Conservation (phyloP, 1,284 basidiomycete species). For the Trichosporon ovoides region DNA sequence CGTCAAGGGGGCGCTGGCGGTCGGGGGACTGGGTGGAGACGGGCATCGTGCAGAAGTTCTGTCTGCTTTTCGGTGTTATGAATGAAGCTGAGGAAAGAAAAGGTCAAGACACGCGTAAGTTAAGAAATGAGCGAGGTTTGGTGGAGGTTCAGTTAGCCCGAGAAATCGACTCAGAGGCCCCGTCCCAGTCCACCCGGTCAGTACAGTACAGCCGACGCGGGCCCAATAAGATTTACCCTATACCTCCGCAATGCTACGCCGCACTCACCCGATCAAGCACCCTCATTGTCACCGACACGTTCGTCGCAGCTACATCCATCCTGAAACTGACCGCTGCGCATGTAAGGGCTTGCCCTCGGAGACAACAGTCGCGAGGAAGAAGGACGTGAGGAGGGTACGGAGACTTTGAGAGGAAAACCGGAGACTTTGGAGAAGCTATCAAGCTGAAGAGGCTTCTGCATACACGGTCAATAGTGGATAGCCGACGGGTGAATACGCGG, state of each 20-base stretch:
- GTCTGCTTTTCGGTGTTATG: constrained; percentile 10
- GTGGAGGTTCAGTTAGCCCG: background rate
- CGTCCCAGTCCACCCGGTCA: background rate
- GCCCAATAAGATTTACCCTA: background rate
- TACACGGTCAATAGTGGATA: background rate
- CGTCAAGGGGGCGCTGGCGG: constrained; percentile 38
- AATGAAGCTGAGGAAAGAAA: background rate
- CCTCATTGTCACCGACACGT: too few relatives aligned
- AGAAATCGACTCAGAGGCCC: background rate
- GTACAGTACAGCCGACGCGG: too few relatives aligned
- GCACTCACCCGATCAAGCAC: background rate
- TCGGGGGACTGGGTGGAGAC: constrained; percentile 39
- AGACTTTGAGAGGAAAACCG: too few relatives aligned
- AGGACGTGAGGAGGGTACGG: too few relatives aligned
- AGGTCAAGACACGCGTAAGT: background rate
- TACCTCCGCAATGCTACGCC: constrained; percentile 5
- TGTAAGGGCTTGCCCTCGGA: too few relatives aligned
- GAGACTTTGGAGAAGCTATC: too few relatives aligned
- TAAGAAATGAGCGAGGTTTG: background rate
- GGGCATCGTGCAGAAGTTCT: constrained; percentile 23
- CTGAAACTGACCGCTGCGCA: too few relatives aligned
- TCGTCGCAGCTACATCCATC: too few relatives aligned
- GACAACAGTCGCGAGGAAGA: too few relatives aligned
- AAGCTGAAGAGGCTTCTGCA: background rate
- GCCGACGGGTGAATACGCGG: background rate